phyloP scores from a whole-genome alignment of 352 stramenopile genomes.

The Globisporangium spinosum region DNA sequence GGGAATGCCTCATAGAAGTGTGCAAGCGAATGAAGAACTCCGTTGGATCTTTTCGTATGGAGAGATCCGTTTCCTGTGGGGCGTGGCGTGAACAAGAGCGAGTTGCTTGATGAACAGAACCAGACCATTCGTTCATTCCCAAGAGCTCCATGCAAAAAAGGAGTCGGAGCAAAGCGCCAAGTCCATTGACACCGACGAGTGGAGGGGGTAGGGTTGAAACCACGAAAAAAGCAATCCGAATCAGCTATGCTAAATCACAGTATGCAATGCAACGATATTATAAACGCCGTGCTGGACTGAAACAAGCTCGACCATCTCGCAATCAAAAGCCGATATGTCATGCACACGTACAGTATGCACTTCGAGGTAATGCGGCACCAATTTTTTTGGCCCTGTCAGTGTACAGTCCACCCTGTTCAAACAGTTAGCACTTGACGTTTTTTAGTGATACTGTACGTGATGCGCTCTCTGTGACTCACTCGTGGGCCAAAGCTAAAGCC shows the following conservation, averaged over 20 bases:
- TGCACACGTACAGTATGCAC: background rate
- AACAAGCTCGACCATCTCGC: background rate
- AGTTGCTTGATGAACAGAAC: background rate
- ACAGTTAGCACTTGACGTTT: background rate
- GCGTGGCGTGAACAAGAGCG: background rate
- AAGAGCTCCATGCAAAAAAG: background rate
- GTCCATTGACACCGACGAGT: background rate
- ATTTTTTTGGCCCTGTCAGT: background rate
- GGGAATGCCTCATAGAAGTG: background rate
- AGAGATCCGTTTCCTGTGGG: background rate
- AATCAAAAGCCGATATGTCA: background rate
- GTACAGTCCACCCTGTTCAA: background rate
- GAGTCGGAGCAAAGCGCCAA: background rate
- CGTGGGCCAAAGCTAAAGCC: slow-evolving; percentile 1
- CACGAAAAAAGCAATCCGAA: background rate
- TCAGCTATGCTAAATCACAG: background rate
- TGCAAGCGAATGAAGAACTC: background rate
- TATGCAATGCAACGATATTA: background rate
- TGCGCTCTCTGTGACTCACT: slow-evolving; percentile 14
- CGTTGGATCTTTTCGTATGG: background rate
- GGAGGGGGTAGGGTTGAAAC: background rate
- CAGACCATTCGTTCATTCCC: background rate
- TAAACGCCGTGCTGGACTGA: background rate
- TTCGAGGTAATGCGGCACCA: background rate
- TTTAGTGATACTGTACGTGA: slow-evolving; percentile 2